Percentiles rank a stretch among this genome's conserved stretches.
phyloP scores from a whole-genome alignment of 768 basidiomycete genomes.

The Leccinum disarticulatum region DNA sequence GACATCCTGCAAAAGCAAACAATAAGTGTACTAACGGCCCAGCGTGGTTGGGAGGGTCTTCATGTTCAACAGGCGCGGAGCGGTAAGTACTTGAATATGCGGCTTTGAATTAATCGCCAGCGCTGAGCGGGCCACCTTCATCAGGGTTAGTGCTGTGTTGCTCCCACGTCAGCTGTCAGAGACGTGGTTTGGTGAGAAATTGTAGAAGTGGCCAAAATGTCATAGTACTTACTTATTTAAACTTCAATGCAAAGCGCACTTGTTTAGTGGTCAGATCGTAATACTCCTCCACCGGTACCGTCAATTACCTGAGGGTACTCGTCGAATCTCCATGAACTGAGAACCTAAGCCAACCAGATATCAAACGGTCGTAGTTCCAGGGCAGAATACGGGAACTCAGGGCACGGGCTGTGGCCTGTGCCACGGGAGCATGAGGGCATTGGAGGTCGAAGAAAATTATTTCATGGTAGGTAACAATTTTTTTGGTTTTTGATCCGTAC shows the following conservation, averaged over 20 bases:
- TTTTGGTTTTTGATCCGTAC: neutral
- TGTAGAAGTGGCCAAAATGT: neutral
- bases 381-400: neutral
- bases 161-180: neutral
- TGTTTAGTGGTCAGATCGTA: neutral
- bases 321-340: neutral
- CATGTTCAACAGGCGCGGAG: neutral
- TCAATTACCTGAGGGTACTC: neutral
- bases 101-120: neutral
- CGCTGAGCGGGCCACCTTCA: neutral
- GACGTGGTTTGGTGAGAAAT: neutral
- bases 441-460: neutral
- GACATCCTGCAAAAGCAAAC: neutral
- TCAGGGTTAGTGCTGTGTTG: neutral
- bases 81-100: neutral
- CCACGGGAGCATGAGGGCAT: neutral
- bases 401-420: neutral
- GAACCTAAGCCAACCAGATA: neutral
- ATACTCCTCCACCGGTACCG: neutral
- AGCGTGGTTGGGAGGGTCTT: neutral
- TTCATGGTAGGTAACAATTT: neutral
- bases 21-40: neutral
- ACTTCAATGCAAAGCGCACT: neutral
- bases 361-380: neutral
- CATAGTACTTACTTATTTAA: neutral